Conservation (phyloP, 768 basidiomycete species). For the Podaxis sp. region DNA sequence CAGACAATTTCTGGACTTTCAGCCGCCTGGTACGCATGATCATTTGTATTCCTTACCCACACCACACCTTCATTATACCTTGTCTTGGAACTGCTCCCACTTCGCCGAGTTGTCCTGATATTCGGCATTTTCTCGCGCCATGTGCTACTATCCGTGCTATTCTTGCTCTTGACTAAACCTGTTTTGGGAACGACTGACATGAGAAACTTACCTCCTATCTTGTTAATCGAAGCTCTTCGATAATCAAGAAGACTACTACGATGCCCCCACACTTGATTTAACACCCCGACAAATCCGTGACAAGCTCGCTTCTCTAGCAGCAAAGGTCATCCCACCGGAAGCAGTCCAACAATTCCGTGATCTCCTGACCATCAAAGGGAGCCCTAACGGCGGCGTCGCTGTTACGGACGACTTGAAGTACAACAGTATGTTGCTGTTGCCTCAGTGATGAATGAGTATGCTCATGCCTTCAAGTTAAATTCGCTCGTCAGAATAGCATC, state of each 20-base stretch:
- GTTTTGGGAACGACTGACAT: background rate
- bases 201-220: background rate
- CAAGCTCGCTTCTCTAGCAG: slow-evolving; percentile 63
- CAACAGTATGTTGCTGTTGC: slow-evolving; percentile 53
- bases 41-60: background rate
- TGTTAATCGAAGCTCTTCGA: slow-evolving; percentile 63
- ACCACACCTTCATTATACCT: background rate
- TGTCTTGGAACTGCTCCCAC: background rate
- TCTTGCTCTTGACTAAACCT: background rate
- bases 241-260: slow-evolving; percentile 74
- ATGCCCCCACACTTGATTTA: slow-evolving; percentile 64
- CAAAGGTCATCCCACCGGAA: slow-evolving; percentile 46
- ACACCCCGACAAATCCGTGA: slow-evolving; percentile 74
- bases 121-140: background rate
- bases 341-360: slow-evolving; percentile 56
- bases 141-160: background rate
- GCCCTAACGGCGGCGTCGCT: slow-evolving; percentile 76
- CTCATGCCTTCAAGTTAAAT: slow-evolving; percentile 64
- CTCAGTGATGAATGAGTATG: background rate
- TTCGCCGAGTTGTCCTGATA: background rate
- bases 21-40: slow-evolving; percentile 51
- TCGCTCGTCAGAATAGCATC: slow-evolving; percentile 85
- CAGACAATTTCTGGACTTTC: slow-evolving; percentile 80
- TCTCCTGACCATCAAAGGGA: slow-evolving; percentile 56
- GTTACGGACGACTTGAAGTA: slow-evolving; percentile 89